Base-by-base conservation (phyloP, 176 grass and related monocot genomes). In the Metroxylon sagu region DNA sequence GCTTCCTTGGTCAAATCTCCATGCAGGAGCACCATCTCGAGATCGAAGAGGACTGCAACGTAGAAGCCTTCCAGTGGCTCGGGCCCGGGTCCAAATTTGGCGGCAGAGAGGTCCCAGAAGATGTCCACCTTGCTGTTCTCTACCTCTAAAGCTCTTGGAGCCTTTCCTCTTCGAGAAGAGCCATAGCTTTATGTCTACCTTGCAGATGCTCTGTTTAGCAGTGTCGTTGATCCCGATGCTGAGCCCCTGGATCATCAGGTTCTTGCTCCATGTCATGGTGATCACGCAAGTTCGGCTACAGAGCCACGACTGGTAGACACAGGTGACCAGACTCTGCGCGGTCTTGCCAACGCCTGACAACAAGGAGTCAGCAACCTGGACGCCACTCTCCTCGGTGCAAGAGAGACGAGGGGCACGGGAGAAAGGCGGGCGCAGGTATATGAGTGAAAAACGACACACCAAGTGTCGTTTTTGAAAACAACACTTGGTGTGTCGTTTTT, bases 91-190 rank as follows among this genome's bases (percentile, higher is more conserved):
- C 61, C 61, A 21, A 64, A 64, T 23, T 51, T 64, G 61, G 60
- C 60, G 23, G 60, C 60, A 25, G 60, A 62, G 31, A 62, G 31
- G 26, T 62, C 60, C 60, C 60, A 62, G 19, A 62, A 21, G 18
- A 62, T 5, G 35, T 8, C 31, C 4, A 49, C 35, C 60, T 49
- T 62, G 60, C 60, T 62, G 16, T 14, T 23, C 60, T 62, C 35
- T 18, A 19, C 35, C 60, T 62, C 60, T 31, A n/a, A 62, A 23
- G 60, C 8, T 25, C 60, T 49, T 49, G 3, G 31, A 62, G n/a
- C 60, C 60, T 17, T 62, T 62, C 35, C 60, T 62, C 60, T 62
- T 62, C 31, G 60, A 62, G 31, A 62, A 62, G 3, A 62, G 3
- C 60, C 60, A 49, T 14, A 31, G 60, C 35, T 62, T 62, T 18